phyloP scores from a whole-genome alignment of 108 stramenopile species.

The Cyclotella distinguenda region DNA sequence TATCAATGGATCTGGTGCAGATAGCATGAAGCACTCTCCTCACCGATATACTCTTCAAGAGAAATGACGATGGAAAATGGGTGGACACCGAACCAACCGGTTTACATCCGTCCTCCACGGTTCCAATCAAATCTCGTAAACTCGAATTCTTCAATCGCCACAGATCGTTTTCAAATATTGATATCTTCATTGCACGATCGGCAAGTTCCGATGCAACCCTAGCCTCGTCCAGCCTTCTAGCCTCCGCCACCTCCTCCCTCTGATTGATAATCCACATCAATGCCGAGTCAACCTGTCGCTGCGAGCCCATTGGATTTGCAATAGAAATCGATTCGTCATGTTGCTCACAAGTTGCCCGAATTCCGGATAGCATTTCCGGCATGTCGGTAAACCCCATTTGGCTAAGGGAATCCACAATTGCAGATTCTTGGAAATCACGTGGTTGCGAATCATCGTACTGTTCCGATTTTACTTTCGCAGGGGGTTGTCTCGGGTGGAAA shows the following conservation, averaged over 20 bases:
- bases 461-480: conserved; percentile 34
- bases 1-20: not conserved
- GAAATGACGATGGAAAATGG: conserved; percentile 34
- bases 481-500: not conserved
- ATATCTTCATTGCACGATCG: conserved; percentile 22
- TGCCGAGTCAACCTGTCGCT: conserved; percentile 50
- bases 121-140: conserved; percentile 35
- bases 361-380: conserved; percentile 45
- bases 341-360: conserved; percentile 36
- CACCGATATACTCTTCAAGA: conserved; percentile 19
- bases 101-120: conserved; percentile 6
- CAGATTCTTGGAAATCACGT: conserved; percentile 32
- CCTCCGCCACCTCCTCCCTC: conserved; percentile 63
- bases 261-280: conserved; percentile 69
- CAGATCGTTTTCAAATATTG: conserved; percentile 26
- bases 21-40: conserved; percentile 16
- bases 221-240: conserved; percentile 56
- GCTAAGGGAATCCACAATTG: conserved; percentile 25
- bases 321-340: conserved; percentile 1
- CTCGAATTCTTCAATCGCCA: conserved; percentile 14
- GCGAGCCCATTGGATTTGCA: conserved; percentile 12
- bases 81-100: conserved; percentile 11
- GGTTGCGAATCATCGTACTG: conserved; percentile 27
- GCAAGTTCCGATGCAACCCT: conserved; percentile 51
- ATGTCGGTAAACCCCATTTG: conserved; percentile 49